These are phyloP conservation scores for Pisolithus thermaeus DNA, from an alignment of 1,284 basidiomycete genomes.

Conservation along the genomic window DNA sequence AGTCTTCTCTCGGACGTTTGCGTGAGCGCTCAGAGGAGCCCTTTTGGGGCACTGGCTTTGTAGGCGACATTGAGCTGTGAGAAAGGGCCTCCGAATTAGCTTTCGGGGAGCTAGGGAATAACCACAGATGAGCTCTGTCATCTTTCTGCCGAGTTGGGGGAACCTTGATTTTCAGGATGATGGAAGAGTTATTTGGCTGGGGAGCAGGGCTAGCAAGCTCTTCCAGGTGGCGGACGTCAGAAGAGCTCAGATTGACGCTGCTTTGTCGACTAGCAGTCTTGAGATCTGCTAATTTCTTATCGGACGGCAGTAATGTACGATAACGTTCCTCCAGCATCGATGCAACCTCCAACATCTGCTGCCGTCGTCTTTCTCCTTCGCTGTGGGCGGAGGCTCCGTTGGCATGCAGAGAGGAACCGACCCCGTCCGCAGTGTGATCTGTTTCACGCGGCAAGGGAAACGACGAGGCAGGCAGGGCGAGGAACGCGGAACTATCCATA, in stretches of 20 bases:
- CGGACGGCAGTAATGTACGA: slow-evolving; percentile 61
- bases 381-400: slow-evolving; percentile 37
- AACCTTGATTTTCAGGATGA: slow-evolving; percentile 29
- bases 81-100: slow-evolving; percentile 8
- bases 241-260: slow-evolving; percentile 9
- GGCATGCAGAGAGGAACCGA: slow-evolving; percentile 30
- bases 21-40: slow-evolving; percentile 23
- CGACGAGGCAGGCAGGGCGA: slow-evolving; percentile 49
- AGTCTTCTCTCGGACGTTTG: slow-evolving; percentile 22
- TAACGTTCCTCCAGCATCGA: slow-evolving; percentile 63
- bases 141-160: slow-evolving; percentile 24
- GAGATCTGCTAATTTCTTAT: slow-evolving; percentile 34
- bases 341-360: slow-evolving; percentile 67
- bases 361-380: slow-evolving; percentile 66
- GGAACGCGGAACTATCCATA: slow-evolving; percentile 68
- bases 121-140: slow-evolving; percentile 4
- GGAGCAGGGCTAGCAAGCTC: slow-evolving; percentile 13
- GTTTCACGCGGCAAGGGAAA: slow-evolving; percentile 40
- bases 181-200: slow-evolving; percentile 19
- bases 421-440: slow-evolving; percentile 25
- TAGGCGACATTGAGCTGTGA: slow-evolving; percentile 14
- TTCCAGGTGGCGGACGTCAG: slow-evolving; percentile 15
- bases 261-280: slow-evolving; percentile 15
- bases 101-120: slow-evolving; percentile 16
- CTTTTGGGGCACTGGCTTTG: slow-evolving; percentile 26